Evolutionary conservation across 2,329 filamentous ascomycete species (phyloP).

Genomic region (Exophiala xenobiotica): DNA sequence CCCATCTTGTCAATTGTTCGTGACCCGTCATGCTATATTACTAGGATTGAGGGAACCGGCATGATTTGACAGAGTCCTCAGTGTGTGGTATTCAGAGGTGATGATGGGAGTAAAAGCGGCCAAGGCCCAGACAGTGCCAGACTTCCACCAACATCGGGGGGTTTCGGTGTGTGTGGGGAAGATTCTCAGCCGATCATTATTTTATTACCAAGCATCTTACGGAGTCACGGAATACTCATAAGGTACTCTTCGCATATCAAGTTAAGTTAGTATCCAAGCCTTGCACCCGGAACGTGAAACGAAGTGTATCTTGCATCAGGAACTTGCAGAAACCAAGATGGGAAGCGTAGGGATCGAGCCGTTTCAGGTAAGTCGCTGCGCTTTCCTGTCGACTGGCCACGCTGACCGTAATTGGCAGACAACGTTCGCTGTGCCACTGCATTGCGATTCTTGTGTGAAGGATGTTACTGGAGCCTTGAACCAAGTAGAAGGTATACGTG

Average conservation of each 20-base stretch:
- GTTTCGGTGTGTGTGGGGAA: not conserved
- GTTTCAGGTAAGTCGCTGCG: constrained; percentile 42
- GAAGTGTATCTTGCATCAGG: not conserved
- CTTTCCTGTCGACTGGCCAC: constrained; percentile 23
- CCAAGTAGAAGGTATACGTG: constrained; percentile 61
- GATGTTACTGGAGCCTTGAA: constrained; percentile 77
- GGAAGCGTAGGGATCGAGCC: constrained; percentile 40
- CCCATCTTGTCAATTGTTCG: constrained; percentile 7
- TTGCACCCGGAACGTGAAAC: not conserved
- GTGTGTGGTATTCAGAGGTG: no score
- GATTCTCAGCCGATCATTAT: not conserved
- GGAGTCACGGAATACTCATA: no score
- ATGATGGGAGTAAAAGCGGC: no score
- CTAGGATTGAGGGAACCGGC: not conserved
- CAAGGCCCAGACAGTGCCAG: no score
- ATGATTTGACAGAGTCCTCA: no score
- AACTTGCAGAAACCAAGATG: constrained; percentile 13
- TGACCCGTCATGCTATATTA: not conserved
- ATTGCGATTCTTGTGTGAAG: constrained; percentile 84
- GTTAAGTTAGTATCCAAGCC: not conserved
- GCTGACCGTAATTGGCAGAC: constrained; percentile 57
- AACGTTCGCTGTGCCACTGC: constrained; percentile 90
- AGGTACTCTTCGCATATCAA: no score
- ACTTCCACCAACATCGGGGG: no score
- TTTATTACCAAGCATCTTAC: constrained; percentile 1